phyloP scores from a whole-genome alignment of 805 yeast genomes.

The Wickerhamiella brachini region DNA sequence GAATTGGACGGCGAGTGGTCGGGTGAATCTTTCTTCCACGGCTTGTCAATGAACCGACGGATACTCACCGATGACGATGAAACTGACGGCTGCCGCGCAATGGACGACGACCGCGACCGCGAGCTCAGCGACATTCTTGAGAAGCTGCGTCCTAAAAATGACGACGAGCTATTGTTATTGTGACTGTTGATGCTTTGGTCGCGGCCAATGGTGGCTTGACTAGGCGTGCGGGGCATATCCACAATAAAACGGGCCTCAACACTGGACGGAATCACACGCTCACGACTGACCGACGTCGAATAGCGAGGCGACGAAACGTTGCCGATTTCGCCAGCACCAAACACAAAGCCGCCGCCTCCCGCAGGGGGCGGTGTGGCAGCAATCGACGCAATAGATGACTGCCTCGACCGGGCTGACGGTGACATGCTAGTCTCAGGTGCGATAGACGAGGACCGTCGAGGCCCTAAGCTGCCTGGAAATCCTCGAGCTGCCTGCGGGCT shows the following conservation, averaged over 20 bases:
- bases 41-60: constrained; percentile 35
- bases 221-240: constrained; percentile 52
- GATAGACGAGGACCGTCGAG: background rate
- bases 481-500: background rate
- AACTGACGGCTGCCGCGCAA: constrained; percentile 13
- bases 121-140: constrained; percentile 13
- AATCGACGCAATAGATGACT: constrained; percentile 1
- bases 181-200: constrained; percentile 16
- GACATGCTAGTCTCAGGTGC: background rate
- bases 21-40: constrained; percentile 23
- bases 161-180: background rate
- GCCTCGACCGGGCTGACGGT: background rate
- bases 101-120: constrained; percentile 14
- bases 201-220: constrained; percentile 17
- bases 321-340: constrained; percentile 22
- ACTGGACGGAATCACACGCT: constrained; percentile 10
- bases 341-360: constrained; percentile 18
- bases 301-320: constrained; percentile 20
- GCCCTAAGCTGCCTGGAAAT: background rate
- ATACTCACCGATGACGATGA: constrained; percentile 25
- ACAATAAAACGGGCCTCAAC: constrained; percentile 79
- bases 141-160: constrained; percentile 7
- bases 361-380: constrained; percentile 1
- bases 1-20: constrained; percentile 13
- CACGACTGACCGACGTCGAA: constrained; percentile 12